These are phyloP conservation scores for Creolimax fragrantissima DNA, from an alignment of 78 protist genomes.

Conservation along the genomic window DNA sequence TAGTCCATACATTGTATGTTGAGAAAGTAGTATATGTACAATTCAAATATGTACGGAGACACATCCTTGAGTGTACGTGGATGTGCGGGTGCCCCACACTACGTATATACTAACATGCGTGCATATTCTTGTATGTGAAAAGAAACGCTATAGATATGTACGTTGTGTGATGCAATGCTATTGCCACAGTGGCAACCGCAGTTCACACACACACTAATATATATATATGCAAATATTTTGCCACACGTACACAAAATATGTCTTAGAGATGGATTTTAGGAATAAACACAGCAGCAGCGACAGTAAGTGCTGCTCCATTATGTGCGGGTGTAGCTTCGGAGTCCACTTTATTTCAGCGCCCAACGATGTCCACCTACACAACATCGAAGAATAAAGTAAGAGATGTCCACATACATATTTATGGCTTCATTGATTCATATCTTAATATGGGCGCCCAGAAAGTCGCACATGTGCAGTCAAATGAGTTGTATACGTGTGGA, in stretches of 20 bases:
- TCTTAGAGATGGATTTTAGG: not conserved
- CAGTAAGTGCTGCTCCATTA: not conserved
- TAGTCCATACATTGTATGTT: not conserved
- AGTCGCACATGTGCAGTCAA: no score
- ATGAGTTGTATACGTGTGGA: no score
- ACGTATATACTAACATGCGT: not conserved
- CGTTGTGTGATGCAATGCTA: not conserved
- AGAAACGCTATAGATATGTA: not conserved
- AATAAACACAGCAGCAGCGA: not conserved
- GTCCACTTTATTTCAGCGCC: not conserved
- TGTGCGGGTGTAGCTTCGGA: not conserved
- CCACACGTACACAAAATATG: not conserved
- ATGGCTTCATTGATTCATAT: no score
- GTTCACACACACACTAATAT: not conserved
- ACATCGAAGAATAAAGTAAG: no score
- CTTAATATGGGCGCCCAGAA: no score
- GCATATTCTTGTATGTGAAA: not conserved
- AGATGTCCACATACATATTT: no score
- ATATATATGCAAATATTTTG: not conserved
- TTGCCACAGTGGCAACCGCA: not conserved
- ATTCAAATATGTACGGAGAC: not conserved
- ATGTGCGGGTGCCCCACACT: not conserved
- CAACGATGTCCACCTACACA: not conserved
- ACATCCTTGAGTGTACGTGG: not conserved
- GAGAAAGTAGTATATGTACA: not conserved